These are phyloP conservation scores for Naganishia kalamii DNA, from an alignment of 768 basidiomycete species.

Conservation along the genomic window DNA sequence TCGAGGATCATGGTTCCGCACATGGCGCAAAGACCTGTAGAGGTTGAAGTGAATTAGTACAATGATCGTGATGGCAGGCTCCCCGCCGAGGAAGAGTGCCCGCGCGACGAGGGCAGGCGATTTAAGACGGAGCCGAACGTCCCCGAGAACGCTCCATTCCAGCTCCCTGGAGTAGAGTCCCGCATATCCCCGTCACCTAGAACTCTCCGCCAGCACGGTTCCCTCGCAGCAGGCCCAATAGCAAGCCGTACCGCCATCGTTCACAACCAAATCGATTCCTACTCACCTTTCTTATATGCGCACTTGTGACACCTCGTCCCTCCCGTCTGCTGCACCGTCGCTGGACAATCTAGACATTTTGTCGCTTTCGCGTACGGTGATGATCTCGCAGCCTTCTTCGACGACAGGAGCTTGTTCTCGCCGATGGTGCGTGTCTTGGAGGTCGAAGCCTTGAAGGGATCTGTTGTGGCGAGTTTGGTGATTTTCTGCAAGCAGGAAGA, in stretches of 20 bases:
- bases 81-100: background rate
- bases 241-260: background rate
- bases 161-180: too few relatives aligned
- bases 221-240: too few relatives aligned
- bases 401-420: slow-evolving; percentile 46
- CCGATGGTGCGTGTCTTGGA: slow-evolving; percentile 43
- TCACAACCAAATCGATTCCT: background rate
- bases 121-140: too few relatives aligned
- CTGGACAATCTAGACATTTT: slow-evolving; percentile 47
- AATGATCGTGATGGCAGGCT: too few relatives aligned
- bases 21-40: slow-evolving; percentile 40
- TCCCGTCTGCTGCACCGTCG: slow-evolving; percentile 38
- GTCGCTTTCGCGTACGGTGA: slow-evolving; percentile 31
- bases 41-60: background rate
- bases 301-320: slow-evolving; percentile 46
- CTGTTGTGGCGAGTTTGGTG: slow-evolving; percentile 43
- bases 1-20: slow-evolving; percentile 45
- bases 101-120: too few relatives aligned
- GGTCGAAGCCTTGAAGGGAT: slow-evolving; percentile 42
- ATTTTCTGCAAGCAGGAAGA: slow-evolving; percentile 31
- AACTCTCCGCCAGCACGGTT: too few relatives aligned
- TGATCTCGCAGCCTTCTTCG: slow-evolving; percentile 36
- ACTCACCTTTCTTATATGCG: slow-evolving; percentile 43
- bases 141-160: too few relatives aligned
- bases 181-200: too few relatives aligned